Evolutionary conservation across 805 yeast genomes (phyloP), one percentile per base, ranked within the genome.

Genomic region (Ogataea degrootiae): DNA sequence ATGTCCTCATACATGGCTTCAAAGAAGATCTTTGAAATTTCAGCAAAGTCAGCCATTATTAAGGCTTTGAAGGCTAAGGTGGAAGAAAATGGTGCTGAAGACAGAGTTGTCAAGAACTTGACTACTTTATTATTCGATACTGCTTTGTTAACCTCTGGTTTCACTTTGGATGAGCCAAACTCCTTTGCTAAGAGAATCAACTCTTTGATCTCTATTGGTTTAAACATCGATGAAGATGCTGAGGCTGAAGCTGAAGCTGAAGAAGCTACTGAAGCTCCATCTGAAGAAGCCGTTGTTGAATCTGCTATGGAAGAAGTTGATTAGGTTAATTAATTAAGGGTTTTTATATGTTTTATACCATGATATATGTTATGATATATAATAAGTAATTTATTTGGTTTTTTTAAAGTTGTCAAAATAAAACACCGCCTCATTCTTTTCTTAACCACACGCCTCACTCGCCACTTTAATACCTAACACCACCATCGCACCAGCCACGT

Each of bases 1-100:
- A 94, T 94, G 99, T 90, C 98, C 38, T 83, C 97, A 55, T 94
- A 94, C 94, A 94, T 94, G 99, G 86, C 98, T 42, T 94, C 99
- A 48, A 94, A 94, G 90, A 94, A 94, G 85, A 94, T 94, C 68
- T 89, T 94, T 66, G 99, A 94, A 82, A 90, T 94, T 61, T 92
- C 98, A 65, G 97, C 99, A 76, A 85, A 81, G 73, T 91, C 97
- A 57, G 74, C 96, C 57, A 94, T 94, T 71, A 92, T 94, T 73
- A 85, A 77, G 78, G 99, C 94, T 76, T 85, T 94, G 75, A 91
- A 84, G 80, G 79, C 85, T 72, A 94, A 92, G 84, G 97, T 94
- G 66, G 98, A 90, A 64, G 84, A 87, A 59, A 96, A 89, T 65
- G 98, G 98, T 74, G 91, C 96, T 58, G 95, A 89, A 75, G 98